These are phyloP conservation scores for Lactifluus volemus DNA, from an alignment of 768 basidiomycete species.

Conservation along the genomic window DNA sequence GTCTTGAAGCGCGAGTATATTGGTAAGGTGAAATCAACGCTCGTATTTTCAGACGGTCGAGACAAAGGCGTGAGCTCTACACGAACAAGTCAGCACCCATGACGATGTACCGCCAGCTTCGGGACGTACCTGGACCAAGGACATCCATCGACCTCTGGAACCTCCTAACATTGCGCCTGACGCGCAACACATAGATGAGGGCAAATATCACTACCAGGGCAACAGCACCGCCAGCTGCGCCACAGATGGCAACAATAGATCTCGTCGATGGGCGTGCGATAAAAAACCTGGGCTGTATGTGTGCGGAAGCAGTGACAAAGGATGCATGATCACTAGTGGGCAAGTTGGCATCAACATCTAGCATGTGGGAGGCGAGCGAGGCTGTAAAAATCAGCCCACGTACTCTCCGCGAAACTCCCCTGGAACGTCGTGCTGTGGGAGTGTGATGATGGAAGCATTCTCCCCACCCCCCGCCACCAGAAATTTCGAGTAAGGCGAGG, in stretches of 20 bases:
- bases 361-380: background rate
- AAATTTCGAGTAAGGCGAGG: background rate
- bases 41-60: background rate
- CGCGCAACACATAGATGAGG: background rate
- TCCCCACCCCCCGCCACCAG: background rate
- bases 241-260: background rate
- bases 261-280: background rate
- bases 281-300: background rate
- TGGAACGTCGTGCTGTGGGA: background rate
- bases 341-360: background rate
- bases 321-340: background rate
- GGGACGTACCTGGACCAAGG: slow-evolving; percentile 9
- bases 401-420: background rate
- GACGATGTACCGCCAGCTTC: background rate
- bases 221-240: background rate
- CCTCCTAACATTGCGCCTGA: slow-evolving; percentile 4
- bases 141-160: slow-evolving; percentile 1
- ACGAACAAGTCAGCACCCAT: background rate
- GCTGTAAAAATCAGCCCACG: background rate
- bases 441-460: background rate
- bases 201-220: background rate
- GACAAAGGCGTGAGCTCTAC: slow-evolving; percentile 1
- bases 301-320: background rate
- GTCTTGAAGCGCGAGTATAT: background rate
- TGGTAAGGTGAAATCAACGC: background rate